Conservation (phyloP, 306 rosid genomes). For the Abrus precatorius region DNA sequence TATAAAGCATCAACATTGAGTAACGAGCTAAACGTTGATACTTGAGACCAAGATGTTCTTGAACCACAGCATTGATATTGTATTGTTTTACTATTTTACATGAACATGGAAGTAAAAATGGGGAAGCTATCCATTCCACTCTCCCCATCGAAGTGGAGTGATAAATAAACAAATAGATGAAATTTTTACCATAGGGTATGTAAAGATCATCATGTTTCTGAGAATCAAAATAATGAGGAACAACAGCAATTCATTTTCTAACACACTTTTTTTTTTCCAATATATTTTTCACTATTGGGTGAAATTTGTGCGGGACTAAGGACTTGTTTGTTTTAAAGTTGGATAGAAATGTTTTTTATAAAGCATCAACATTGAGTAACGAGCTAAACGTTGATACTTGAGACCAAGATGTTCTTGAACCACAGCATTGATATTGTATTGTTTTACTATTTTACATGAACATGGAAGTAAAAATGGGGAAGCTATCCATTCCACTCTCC, state of each 20-base stretch:
- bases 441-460: neutral
- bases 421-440: constrained; percentile 1
- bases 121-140: constrained; percentile 19
- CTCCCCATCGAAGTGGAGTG: constrained; percentile 18
- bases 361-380: constrained; percentile 2
- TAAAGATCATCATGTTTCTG: neutral
- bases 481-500: constrained; percentile 23
- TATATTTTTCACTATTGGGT: too few species aligned
- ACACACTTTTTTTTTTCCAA: too few species aligned
- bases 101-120: neutral
- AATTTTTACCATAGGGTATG: neutral
- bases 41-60: constrained; percentile 19
- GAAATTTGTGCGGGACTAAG: too few species aligned
- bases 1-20: constrained; percentile 7
- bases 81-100: neutral
- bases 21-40: neutral
- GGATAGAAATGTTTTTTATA: too few species aligned
- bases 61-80: neutral
- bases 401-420: constrained; percentile 25
- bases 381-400: neutral
- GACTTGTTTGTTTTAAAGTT: too few species aligned
- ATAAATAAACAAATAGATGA: neutral
- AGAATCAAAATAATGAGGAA: neutral
- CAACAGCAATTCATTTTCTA: too few species aligned
- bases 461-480: neutral